Base-by-base conservation (phyloP, 805 yeast genomes). In the Sungouiozyma ichnusensis region DNA sequence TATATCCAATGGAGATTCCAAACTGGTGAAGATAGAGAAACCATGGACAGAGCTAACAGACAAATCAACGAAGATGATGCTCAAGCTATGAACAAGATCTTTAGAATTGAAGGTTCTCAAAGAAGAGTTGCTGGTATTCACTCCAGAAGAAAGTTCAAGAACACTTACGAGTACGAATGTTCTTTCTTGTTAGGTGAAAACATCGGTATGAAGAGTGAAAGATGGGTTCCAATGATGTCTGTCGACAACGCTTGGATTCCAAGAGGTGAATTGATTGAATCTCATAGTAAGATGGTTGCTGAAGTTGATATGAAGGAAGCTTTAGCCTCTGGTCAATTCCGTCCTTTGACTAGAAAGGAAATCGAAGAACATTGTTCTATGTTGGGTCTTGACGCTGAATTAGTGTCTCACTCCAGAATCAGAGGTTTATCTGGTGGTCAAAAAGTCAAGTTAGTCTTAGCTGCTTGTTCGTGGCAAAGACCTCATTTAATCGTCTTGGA, bases 291-390 rank as follows among this genome's bases (percentile, higher is more conserved):
- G 87, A 70, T 88, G 81, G 97, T 94, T 73, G 97, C 97, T 70
- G 98, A 94, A 79, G 97, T 92, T 68, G 99, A 94, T 74, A 90
- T 92, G 98, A 92, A 92, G 84, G 99, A 90, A 79, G 98, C 99
- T 72, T 81, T 92, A 68, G 97, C 97, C 67, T 90, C 97, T 62
- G 99, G 98, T 78, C 98, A 92, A 79, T 92, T 92, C 94, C 87
- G 99, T 76, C 92, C 98, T 50, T 84, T 92, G 72, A 92, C 97
- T 72, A 88, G 98, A 83, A 92, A 92, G 81, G 98, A 92, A 77
- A 92, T 92, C 65, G 98, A 92, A 82, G 82, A 79, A 65, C 98
- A 92, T 77, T 92, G 98, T 78, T 79, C 88, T 60, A 84, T 87
- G 90, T 77, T 92, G 74, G 98, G 98, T 77, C 78, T 92, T 68